These are phyloP conservation scores for Phytophthora aleatoria DNA, from an alignment of 352 stramenopile genomes.

Conservation along the genomic window DNA sequence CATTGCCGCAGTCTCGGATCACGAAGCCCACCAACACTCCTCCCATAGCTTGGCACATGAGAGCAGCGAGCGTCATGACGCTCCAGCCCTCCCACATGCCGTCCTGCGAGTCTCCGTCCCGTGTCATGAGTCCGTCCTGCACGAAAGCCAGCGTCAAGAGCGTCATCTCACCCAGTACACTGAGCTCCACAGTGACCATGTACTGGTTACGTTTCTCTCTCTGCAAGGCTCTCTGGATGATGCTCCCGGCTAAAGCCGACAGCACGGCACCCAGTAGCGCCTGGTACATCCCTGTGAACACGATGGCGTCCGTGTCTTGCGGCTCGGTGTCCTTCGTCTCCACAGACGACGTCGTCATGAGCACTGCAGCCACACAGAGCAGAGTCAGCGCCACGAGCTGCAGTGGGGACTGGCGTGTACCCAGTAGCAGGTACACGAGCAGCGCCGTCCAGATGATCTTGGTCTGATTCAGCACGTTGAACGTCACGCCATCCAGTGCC, in stretches of 20 bases:
- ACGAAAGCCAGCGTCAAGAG: slow-evolving; percentile 57
- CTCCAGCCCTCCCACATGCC: slow-evolving; percentile 79
- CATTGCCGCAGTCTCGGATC: slow-evolving; percentile 86
- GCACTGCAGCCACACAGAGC: slow-evolving; percentile 70
- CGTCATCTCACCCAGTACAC: slow-evolving; percentile 66
- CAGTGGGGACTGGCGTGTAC: slow-evolving; percentile 66
- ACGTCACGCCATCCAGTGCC: slow-evolving; percentile 78
- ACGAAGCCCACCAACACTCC: slow-evolving; percentile 82
- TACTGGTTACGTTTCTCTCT: slow-evolving; percentile 74
- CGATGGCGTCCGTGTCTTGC: slow-evolving; percentile 32
- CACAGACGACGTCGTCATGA: slow-evolving; percentile 63
- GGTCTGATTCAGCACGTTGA: slow-evolving; percentile 89
- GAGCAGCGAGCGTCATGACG: slow-evolving; percentile 57
- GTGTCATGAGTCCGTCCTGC: slow-evolving; percentile 21
- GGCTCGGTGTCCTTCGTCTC: slow-evolving; percentile 2
- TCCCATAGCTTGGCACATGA: slow-evolving; percentile 73
- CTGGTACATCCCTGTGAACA: slow-evolving; percentile 75
- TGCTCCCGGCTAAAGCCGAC: slow-evolving; percentile 72
- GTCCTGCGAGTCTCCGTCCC: slow-evolving; percentile 36
- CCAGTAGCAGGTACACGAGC: slow-evolving; percentile 81
- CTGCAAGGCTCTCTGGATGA: slow-evolving; percentile 81
- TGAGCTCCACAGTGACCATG: slow-evolving; percentile 83
- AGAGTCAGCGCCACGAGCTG: slow-evolving; percentile 75
- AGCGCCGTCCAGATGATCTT: slow-evolving; percentile 90
- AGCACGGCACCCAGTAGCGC: slow-evolving; percentile 74